A percentile compares a stretch with the other conserved stretches of the same genome.
Evolutionary conservation across 345 rosid species (phyloP).

Genomic region (Aquilaria yunnanensis): DNA sequence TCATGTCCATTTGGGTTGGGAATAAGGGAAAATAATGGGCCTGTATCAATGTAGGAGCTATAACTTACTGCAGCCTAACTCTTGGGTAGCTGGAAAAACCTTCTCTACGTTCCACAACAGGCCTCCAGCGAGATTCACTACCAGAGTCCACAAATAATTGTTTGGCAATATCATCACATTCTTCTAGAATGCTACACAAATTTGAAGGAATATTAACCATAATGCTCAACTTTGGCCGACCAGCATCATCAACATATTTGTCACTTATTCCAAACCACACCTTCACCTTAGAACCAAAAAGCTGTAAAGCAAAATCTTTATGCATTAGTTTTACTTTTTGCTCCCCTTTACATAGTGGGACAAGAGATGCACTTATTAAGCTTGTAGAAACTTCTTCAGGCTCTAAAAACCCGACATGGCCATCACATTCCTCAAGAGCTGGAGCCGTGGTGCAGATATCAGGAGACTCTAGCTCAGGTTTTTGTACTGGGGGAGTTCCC

Average conservation of each 20-base stretch:
- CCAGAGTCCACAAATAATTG: constrained; percentile 42
- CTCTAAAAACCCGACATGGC: constrained; percentile 36
- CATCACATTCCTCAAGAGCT: constrained; percentile 34
- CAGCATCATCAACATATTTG: constrained; percentile 46
- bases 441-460: constrained; percentile 23
- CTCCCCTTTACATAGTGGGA: constrained; percentile 45
- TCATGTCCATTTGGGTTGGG: too few relatives aligned
- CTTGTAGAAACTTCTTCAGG: constrained; percentile 44
- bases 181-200: constrained; percentile 49
- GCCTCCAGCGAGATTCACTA: constrained; percentile 64
- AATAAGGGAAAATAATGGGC: not conserved
- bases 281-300: constrained; percentile 42
- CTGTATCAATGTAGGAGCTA: not conserved
- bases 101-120: constrained; percentile 29
- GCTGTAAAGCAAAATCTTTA: constrained; percentile 40
- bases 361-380: constrained; percentile 39
- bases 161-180: constrained; percentile 47
- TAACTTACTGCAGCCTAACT: constrained; percentile 68
- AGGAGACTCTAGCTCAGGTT: constrained; percentile 15
- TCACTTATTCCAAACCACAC: constrained; percentile 53
- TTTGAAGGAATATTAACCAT: constrained; percentile 55
- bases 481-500: constrained; percentile 58
- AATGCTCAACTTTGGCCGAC: constrained; percentile 57
- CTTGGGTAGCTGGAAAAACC: constrained; percentile 40
- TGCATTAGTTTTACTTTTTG: constrained; percentile 43